Percentiles rank a stretch among this genome's conserved stretches.
Evolutionary conservation across 306 rosid genomes (phyloP).

Genomic region (Dalbergia oliveri): DNA sequence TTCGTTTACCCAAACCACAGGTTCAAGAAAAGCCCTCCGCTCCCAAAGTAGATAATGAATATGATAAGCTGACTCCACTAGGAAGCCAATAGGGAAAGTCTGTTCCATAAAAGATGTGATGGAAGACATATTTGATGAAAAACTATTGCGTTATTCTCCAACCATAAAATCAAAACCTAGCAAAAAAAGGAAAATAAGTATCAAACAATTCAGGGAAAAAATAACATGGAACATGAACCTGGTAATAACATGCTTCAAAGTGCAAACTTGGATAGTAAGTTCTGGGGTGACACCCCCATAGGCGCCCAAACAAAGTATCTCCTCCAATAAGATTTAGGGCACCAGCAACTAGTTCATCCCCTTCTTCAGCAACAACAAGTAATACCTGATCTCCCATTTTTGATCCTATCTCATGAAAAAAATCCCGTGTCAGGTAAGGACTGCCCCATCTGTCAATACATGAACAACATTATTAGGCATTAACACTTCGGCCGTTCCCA

Average conservation of each 20-base stretch:
- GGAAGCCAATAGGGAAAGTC: slow-evolving; percentile 14
- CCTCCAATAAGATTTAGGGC: slow-evolving; percentile 97
- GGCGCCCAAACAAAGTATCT: slow-evolving; percentile 89
- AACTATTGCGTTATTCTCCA: slow-evolving; percentile 14
- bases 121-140: slow-evolving; percentile 34
- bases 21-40: background rate
- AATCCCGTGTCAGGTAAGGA: slow-evolving; percentile 85
- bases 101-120: slow-evolving; percentile 25
- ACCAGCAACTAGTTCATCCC: slow-evolving; percentile 88
- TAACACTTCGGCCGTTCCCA: slow-evolving; percentile 22
- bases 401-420: slow-evolving; percentile 84
- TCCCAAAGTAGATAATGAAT: background rate
- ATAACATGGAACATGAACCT: slow-evolving; percentile 58
- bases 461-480: slow-evolving; percentile 39
- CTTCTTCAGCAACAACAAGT: slow-evolving; percentile 88
- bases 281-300: slow-evolving; percentile 89
- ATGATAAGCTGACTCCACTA: slow-evolving; percentile 7
- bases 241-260: slow-evolving; percentile 98
- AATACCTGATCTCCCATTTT: slow-evolving; percentile 90
- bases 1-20: background rate
- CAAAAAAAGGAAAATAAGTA: slow-evolving; percentile 9
- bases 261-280: slow-evolving; percentile 86
- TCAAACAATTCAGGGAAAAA: slow-evolving; percentile 3
- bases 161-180: slow-evolving; percentile 35
- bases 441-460: slow-evolving; percentile 87